These are phyloP conservation scores for Nicotiana benthamiana DNA, from an alignment of 257 asterid genomes.

Conservation along the genomic window DNA sequence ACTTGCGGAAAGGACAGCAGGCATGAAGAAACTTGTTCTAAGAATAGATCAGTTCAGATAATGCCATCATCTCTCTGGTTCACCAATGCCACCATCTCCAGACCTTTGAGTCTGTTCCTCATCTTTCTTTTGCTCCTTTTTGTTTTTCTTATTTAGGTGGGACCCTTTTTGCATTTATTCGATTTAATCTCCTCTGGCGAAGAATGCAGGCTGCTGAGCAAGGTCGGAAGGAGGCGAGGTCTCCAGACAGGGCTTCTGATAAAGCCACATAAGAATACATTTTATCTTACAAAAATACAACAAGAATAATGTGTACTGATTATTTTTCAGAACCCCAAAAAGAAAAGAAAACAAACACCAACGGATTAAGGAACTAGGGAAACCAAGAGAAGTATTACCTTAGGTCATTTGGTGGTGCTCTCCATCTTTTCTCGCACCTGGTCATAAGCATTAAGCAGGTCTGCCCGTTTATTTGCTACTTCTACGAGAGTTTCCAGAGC, in stretches of 20 bases:
- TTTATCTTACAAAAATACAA: neutral
- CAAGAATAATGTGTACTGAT: neutral
- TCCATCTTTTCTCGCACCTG: constrained; percentile 44
- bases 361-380: neutral
- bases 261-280: neutral
- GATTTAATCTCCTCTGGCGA: neutral
- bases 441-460: constrained; percentile 51
- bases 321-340: neutral
- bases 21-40: neutral
- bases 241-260: neutral
- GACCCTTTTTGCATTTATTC: neutral
- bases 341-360: neutral
- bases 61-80: neutral
- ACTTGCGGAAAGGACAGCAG: neutral
- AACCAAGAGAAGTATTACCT: neutral
- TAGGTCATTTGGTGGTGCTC: constrained; percentile 13
- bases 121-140: neutral
- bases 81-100: neutral
- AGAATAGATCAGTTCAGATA: neutral
- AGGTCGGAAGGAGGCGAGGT: neutral
- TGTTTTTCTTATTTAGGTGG: neutral
- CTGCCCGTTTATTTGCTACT: constrained; percentile 55
- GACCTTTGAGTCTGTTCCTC: neutral
- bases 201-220: neutral
- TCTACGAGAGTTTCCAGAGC: constrained; percentile 73